These are phyloP conservation scores for Diaporthe velutina DNA, from an alignment of 2,329 filamentous ascomycete genomes.

Conservation along the genomic window DNA sequence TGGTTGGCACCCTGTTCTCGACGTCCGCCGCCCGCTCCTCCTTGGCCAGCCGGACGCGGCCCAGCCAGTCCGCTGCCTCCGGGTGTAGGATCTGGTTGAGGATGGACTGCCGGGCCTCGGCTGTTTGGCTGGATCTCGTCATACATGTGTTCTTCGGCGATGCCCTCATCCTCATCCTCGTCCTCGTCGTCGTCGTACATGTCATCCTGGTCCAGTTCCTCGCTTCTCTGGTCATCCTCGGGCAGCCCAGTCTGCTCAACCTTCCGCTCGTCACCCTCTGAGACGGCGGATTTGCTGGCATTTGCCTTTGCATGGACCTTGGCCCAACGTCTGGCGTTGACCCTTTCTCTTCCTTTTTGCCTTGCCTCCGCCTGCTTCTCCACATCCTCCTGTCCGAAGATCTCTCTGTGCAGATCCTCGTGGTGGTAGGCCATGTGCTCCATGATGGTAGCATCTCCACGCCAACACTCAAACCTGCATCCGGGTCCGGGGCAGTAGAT, in stretches of 20 bases:
- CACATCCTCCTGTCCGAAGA: neutral
- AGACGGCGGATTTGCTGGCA: neutral
- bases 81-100: conserved; percentile 95
- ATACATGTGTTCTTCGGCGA: neutral
- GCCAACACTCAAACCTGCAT: neutral
- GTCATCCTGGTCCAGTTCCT: neutral
- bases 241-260: neutral
- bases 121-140: conserved; percentile 50
- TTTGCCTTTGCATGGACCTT: too few relatives aligned
- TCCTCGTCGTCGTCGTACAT: neutral
- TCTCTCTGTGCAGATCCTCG: neutral
- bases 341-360: neutral
- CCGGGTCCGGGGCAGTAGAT: neutral
- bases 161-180: too few relatives aligned
- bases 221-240: neutral
- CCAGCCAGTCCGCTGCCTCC: conserved; percentile 91
- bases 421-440: neutral
- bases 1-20: conserved; percentile 77
- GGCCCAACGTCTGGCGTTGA: too few relatives aligned
- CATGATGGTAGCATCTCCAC: neutral
- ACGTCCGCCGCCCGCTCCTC: conserved; percentile 89
- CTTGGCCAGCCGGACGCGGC: conserved; percentile 95
- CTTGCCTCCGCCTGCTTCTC: neutral
- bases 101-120: conserved; percentile 81
- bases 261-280: neutral